Conservation (phyloP, 148 eudicot genomes). For the Silene conica region DNA sequence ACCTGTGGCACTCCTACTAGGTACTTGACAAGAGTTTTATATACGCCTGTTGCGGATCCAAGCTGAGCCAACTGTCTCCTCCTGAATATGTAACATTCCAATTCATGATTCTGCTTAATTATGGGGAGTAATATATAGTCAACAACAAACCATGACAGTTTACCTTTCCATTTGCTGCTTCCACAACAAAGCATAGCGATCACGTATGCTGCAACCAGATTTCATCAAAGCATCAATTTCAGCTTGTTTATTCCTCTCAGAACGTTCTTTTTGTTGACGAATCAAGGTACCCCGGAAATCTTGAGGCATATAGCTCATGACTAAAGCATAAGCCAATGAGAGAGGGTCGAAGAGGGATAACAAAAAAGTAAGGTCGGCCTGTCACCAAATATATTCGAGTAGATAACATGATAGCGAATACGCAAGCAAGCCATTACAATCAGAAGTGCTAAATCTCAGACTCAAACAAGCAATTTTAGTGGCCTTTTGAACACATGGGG, state of each 20-base stretch:
- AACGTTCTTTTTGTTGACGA: conserved; percentile 92
- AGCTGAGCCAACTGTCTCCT: conserved; percentile 90
- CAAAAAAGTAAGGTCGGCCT: neutral
- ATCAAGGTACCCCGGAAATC: conserved; percentile 92
- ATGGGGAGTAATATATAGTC: neutral
- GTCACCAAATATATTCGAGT: neutral
- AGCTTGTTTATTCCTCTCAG: conserved; percentile 91
- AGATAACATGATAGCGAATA: neutral
- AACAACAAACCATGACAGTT: conserved; percentile 4
- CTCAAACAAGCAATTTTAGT: neutral
- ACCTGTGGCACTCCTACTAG: conserved; percentile 99
- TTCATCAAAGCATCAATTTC: conserved; percentile 74
- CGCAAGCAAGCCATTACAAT: neutral
- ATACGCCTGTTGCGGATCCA: conserved; percentile 98
- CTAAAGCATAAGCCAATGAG: conserved; percentile 35
- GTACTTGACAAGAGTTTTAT: conserved; percentile 91
- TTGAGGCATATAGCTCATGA: conserved; percentile 98
- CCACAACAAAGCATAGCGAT: conserved; percentile 89
- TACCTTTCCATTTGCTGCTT: conserved; percentile 98
- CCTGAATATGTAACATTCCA: conserved; percentile 40
- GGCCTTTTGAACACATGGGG: neutral
- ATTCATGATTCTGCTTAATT: neutral
- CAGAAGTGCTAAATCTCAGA: neutral
- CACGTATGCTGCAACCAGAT: conserved; percentile 86
- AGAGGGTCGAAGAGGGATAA: neutral